These are phyloP conservation scores for Penicillium odoratum DNA, from an alignment of 495 filamentous ascomycete genomes.

Conservation along the genomic window DNA sequence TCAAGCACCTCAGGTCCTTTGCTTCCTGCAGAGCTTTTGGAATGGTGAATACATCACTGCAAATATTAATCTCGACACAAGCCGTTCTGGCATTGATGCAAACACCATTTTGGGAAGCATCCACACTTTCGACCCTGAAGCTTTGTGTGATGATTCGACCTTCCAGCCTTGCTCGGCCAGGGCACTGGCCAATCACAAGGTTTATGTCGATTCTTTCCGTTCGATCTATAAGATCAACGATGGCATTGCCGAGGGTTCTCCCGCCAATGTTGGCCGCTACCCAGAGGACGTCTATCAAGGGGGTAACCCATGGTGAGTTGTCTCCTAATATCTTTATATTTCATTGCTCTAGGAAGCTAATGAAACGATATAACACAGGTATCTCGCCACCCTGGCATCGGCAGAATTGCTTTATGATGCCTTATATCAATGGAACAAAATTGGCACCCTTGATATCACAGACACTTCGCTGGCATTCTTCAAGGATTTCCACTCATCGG, in stretches of 20 bases:
- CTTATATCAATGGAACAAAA: conserved; percentile 55
- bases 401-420: conserved; percentile 64
- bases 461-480: conserved; percentile 58
- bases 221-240: conserved; percentile 41
- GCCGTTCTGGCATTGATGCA: conserved; percentile 55
- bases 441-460: conserved; percentile 53
- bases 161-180: conserved; percentile 50
- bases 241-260: conserved; percentile 20
- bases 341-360: background rate
- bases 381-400: conserved; percentile 57
- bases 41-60: conserved; percentile 52
- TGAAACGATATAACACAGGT: background rate
- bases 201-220: conserved; percentile 50
- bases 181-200: conserved; percentile 52
- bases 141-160: conserved; percentile 41
- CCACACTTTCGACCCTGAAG: conserved; percentile 58
- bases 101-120: conserved; percentile 59
- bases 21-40: conserved; percentile 60
- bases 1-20: conserved; percentile 59
- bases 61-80: conserved; percentile 43
- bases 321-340: background rate
- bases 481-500: conserved; percentile 48
- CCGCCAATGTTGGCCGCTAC: conserved; percentile 51
- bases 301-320: conserved; percentile 57
- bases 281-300: conserved; percentile 64